Percentiles rank a stretch among this genome's conserved stretches.
Conservation (phyloP, 176 grass and related monocot species). For the Oryza longistaminata region DNA sequence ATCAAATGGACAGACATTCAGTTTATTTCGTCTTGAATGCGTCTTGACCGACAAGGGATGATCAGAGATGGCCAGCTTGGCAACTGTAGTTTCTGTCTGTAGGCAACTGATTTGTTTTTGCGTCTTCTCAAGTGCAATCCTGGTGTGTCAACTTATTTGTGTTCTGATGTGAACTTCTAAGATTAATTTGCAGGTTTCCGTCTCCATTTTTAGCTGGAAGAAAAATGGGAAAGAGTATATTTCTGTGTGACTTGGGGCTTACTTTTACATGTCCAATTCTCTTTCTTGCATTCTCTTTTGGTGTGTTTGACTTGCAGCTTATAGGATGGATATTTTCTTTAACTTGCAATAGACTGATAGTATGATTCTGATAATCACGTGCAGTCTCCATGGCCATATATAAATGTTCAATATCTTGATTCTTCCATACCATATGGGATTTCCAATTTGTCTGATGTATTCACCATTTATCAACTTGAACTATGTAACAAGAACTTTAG, state of each 20-base stretch:
- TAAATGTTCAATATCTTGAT: not conserved
- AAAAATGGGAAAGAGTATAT: conserved; percentile 2
- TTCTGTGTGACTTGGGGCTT: conserved; percentile 5
- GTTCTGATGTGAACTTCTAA: not conserved
- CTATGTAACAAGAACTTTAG: conserved; percentile 6
- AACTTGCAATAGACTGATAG: not conserved
- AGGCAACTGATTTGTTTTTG: not conserved
- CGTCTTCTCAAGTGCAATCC: conserved; percentile 1
- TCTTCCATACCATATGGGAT: not conserved
- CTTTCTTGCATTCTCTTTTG: not conserved
- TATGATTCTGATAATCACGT: conserved; percentile 3
- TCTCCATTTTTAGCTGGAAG: conserved; percentile 10
- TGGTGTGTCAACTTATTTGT: conserved; percentile 22
- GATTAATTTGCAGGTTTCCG: not conserved
- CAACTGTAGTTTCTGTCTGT: not conserved
- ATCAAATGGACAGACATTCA: not conserved
- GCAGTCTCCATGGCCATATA: conserved; percentile 15
- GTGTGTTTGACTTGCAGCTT: not conserved
- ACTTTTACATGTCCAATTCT: conserved; percentile 3
- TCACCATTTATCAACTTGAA: conserved; percentile 9
- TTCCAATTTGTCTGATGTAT: not conserved
- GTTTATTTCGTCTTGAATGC: not conserved
- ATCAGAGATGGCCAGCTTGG: not conserved
- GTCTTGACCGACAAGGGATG: conserved; percentile 15
- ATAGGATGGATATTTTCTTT: conserved; percentile 4